Evolutionary conservation across 2,329 filamentous ascomycete genomes (phyloP), one percentile per base, ranked within the genome.

Genomic region (Pseudopyricularia cyperi): DNA sequence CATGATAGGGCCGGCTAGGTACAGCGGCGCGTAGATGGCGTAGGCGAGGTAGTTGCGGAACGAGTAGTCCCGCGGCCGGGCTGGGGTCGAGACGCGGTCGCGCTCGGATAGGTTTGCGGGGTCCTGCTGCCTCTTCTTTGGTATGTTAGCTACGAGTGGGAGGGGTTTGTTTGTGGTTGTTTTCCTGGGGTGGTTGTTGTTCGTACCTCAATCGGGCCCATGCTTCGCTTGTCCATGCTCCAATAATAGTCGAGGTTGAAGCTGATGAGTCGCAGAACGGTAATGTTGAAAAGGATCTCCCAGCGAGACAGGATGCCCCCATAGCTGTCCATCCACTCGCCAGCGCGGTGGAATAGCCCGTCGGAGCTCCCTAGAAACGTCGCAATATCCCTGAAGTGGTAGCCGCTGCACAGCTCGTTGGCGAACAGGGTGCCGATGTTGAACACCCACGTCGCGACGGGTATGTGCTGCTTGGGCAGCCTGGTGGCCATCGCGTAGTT

Each of bases 261-360:
- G 65, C 91, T 96, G 60, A 98, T 89, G 48, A 97, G 74, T 5
- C 93, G 83, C 52, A 98, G 71, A 26, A 97, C 84, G 3, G 91
- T 96, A 55, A 98, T 81, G 62, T 98, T 98, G 75, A 98, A 98
- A 5, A 96, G 76, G n/a, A 98, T 83, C 65, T 97, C 89, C 93
- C 93, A 98, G 54, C 91, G 79, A 0, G 84, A 75, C 63, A 95
- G 82, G n/a, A 98, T 71, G 1, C 93, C 93, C 7, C 88, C 82
- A 57, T 85, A 84, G 51, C 76, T 74, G 67, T 98, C 93, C 15
- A 97, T 71, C 71, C 79, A 86, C 44, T 73, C 71, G 7, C 82
- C 50, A 24, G 39, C 9, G 19, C 30, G 34, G 19, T 46, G 26
- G 12, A 51, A 39, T 12, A 51, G 14, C 11, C 15, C 15, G n/a